Percentiles rank a stretch among this genome's conserved stretches.
phyloP scores from a whole-genome alignment of 306 rosid species.

The Oxytropis ochrocephala region DNA sequence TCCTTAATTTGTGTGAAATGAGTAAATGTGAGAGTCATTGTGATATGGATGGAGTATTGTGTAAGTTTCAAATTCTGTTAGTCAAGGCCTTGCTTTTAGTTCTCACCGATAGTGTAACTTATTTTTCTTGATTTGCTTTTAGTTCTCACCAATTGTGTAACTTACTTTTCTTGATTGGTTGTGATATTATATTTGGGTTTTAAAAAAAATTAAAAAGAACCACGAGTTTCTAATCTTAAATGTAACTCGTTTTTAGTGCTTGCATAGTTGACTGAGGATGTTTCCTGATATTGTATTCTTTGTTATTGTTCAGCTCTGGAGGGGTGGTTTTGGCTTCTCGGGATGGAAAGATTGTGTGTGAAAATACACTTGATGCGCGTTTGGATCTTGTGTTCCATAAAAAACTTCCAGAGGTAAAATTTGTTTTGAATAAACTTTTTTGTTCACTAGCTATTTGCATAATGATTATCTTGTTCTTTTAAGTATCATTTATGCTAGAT shows the following conservation, averaged over 20 bases:
- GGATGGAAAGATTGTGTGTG: constrained; percentile 93
- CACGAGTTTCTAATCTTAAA: not conserved
- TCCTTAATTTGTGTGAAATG: too few species aligned
- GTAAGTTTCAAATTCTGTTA: not conserved
- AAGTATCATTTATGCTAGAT: not conserved
- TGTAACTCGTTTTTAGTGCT: not conserved
- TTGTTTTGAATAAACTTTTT: not conserved
- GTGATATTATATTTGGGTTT: not conserved
- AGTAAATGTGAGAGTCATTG: too few species aligned
- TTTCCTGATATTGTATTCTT: constrained; percentile 15
- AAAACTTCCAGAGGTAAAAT: constrained; percentile 83
- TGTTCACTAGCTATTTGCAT: not conserved
- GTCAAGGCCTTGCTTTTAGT: not conserved
- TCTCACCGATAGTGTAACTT: not conserved
- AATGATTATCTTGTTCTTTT: not conserved
- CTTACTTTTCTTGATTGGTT: constrained; percentile 4
- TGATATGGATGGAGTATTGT: not conserved
- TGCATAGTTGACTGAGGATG: constrained; percentile 8
- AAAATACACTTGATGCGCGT: constrained; percentile 94
- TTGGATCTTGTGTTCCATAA: constrained; percentile 90
- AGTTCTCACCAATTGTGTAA: too few species aligned
- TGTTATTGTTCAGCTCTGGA: constrained; percentile 69
- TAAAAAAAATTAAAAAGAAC: not conserved
- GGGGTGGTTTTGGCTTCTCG: constrained; percentile 96
- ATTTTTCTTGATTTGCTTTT: not conserved